phyloP scores from a whole-genome alignment of 352 stramenopile species.

The Globisporangium uncinulatum region DNA sequence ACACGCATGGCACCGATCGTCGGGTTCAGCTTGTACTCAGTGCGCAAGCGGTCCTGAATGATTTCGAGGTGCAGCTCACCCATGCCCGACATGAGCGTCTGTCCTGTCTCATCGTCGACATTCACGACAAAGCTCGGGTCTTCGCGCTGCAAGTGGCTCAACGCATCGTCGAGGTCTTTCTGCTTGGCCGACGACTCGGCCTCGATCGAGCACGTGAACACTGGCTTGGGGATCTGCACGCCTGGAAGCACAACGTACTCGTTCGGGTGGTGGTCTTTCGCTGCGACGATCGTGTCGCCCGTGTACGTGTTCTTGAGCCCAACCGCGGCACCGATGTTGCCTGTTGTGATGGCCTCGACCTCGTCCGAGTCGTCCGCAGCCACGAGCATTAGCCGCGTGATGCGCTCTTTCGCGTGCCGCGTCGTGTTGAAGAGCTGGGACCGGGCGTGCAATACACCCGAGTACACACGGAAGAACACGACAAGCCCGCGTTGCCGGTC shows the following conservation, averaged over 20 bases:
- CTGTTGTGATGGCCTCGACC: constrained; percentile 77
- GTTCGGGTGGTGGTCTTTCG: constrained; percentile 36
- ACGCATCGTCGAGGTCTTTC: constrained; percentile 80
- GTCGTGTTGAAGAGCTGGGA: constrained; percentile 77
- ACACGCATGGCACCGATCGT: constrained; percentile 88
- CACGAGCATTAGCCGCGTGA: constrained; percentile 85
- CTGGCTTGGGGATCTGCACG: constrained; percentile 66
- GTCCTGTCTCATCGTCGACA: constrained; percentile 94
- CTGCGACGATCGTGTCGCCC: constrained; percentile 91
- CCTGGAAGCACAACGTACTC: constrained; percentile 44
- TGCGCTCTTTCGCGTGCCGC: constrained; percentile 46
- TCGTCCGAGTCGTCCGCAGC: constrained; percentile 87
- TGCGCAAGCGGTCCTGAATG: constrained; percentile 84
- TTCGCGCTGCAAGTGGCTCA: constrained; percentile 78
- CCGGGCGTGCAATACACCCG: constrained; percentile 79
- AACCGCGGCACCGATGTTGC: constrained; percentile 90
- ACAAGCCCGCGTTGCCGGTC: constrained; percentile 67
- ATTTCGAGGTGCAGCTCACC: constrained; percentile 95
- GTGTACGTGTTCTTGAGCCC: constrained; percentile 91
- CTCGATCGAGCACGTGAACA: constrained; percentile 92
- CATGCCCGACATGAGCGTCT: constrained; percentile 97
- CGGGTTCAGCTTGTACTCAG: constrained; percentile 85
- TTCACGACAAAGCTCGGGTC: constrained; percentile 97
- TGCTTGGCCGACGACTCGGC: constrained; percentile 83
- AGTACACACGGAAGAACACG: constrained; percentile 94